These are phyloP conservation scores for Fusarium multiceps DNA, from an alignment of 2,329 filamentous ascomycete species.

Conservation along the genomic window DNA sequence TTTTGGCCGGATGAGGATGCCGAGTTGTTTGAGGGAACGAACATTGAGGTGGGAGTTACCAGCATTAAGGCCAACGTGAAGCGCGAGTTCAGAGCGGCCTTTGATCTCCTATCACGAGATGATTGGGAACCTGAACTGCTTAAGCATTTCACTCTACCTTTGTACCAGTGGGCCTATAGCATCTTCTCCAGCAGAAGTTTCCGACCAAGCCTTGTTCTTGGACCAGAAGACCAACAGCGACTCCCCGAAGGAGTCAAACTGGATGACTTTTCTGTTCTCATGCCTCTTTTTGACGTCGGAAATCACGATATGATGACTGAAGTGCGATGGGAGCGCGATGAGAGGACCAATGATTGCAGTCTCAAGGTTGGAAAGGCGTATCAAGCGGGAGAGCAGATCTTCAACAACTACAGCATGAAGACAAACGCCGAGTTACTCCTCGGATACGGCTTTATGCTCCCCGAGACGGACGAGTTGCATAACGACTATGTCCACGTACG, in stretches of 20 bases:
- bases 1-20: conserved; percentile 73
- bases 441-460: conserved; percentile 71
- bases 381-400: conserved; percentile 65
- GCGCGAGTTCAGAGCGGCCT: conserved; percentile 59
- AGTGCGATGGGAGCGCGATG: conserved; percentile 68
- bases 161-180: conserved; percentile 73
- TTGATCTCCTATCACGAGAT: conserved; percentile 50
- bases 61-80: conserved; percentile 61
- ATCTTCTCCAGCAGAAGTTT: conserved; percentile 75
- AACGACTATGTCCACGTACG: conserved; percentile 71
- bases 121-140: conserved; percentile 44
- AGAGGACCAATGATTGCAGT: conserved; percentile 53
- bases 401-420: conserved; percentile 79
- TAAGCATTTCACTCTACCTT: conserved; percentile 56
- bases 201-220: conserved; percentile 67
- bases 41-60: conserved; percentile 60
- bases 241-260: conserved; percentile 50
- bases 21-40: conserved; percentile 66
- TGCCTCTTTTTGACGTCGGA: conserved; percentile 77
- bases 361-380: conserved; percentile 59
- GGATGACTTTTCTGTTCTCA: conserved; percentile 74
- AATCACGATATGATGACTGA: conserved; percentile 74
- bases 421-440: conserved; percentile 78
- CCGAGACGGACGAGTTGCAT: conserved; percentile 60
- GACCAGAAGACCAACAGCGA: conserved; percentile 43